A percentile compares a stretch with the other conserved stretches of the same genome.
Conservation (phyloP, 1,139 yeast genomes). For the Magnusiomyces suaveolens region DNA sequence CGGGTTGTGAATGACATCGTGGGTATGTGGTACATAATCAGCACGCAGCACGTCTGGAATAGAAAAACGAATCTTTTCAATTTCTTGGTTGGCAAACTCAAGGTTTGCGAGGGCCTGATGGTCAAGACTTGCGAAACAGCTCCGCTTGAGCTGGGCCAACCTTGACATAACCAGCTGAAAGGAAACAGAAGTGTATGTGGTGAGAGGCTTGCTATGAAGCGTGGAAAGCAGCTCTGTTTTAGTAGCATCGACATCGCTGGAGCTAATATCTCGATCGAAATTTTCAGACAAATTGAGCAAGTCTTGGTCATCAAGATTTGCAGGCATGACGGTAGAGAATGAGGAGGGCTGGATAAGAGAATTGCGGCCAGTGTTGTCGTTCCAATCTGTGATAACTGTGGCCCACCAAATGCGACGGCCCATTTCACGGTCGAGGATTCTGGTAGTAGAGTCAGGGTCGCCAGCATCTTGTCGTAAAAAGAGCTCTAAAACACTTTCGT, state of each 20-base stretch:
- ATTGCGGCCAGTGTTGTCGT: slow-evolving; percentile 28
- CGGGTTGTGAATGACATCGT: not conserved
- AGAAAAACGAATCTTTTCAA: not conserved
- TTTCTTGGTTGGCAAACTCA: slow-evolving; percentile 9
- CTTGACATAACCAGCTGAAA: slow-evolving; percentile 2
- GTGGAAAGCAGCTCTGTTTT: too few relatives aligned
- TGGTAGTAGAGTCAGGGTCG: slow-evolving; percentile 12
- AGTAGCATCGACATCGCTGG: not conserved
- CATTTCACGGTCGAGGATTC: slow-evolving; percentile 24
- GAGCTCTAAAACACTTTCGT: slow-evolving; percentile 11
- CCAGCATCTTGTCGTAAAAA: slow-evolving; percentile 9
- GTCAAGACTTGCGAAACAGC: slow-evolving; percentile 9
- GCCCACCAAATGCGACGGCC: slow-evolving; percentile 34
- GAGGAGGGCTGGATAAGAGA: slow-evolving; percentile 22
- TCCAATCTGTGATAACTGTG: slow-evolving; percentile 32
- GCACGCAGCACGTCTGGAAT: not conserved
- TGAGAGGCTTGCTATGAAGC: not conserved
- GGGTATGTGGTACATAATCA: not conserved
- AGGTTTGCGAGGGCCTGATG: not conserved
- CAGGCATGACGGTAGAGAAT: slow-evolving; percentile 28
- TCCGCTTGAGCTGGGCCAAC: slow-evolving; percentile 11
- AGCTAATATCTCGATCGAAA: not conserved
- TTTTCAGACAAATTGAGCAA: slow-evolving; percentile 7
- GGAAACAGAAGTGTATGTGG: not conserved
- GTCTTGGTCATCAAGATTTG: slow-evolving; percentile 16